Evolutionary conservation across 2,329 filamentous ascomycete species (phyloP), one percentile per base, ranked within the genome.

Genomic region (Trichoderma breve): DNA sequence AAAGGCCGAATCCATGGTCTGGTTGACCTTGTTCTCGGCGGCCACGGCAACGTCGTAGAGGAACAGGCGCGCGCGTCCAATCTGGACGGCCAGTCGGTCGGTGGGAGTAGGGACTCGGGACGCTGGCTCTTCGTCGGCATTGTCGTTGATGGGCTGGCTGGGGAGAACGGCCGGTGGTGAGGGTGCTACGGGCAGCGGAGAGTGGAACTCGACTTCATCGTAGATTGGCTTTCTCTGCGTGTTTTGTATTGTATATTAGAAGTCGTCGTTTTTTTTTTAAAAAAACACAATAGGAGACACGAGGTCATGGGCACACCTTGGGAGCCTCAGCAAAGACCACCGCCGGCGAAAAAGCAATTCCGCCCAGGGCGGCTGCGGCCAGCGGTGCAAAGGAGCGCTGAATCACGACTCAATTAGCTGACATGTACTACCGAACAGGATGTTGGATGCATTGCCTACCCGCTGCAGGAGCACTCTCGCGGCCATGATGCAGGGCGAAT

Each of bases 1-100:
- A 79, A 99, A 93, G 76, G 92, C 92, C 75, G 88, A 88, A 81
- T 94, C 92, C 84, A 98, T 91, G 77, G 92, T 87, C 77, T 86
- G 82, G 86, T 99, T 98, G 83, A 98, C 88, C 78, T 90, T 88
- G 82, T 94, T 91, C 85, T 98, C 95, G 77, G 91, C 89, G 70
- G 86, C 83, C 71, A 91, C 89, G 72, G 92, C 92, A 79, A 95
- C 90, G 67, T 86, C 82, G 86, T 98, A 92, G 58, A 98, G 86
- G 80, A 92, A 92, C 74, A 98, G 86, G 73, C 96, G 94, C 73
- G 88, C 93, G 76, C 87, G 88, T 78, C 93, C 90, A 79, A 99
- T 92, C 80, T 98, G 91, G 39, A 87, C 87, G 72, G 96, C 94
- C 47, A 99, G 89, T 64, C 94, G 92, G 83, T 97, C 95, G 75